Evolutionary conservation across 257 asterid species (phyloP), one percentile per base, ranked within the genome.

Genomic region (Solanum habrochaites): DNA sequence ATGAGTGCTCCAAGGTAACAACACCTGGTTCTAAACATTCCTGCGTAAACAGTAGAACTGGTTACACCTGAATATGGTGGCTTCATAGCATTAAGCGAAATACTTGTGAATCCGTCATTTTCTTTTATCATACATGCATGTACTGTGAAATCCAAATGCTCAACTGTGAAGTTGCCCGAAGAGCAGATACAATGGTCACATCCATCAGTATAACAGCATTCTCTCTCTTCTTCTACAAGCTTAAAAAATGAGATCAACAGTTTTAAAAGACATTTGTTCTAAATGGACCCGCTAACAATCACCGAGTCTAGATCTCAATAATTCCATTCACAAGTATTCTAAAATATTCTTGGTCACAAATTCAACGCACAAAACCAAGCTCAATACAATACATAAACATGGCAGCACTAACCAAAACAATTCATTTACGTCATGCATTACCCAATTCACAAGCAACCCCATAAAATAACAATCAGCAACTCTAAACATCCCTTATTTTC

Each of bases 341-440:
- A 91, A 85, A 92, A 95, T 87, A 94, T 86, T 89, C 86, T 94
- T 94, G 86, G 91, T 90, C 40, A 92, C 37, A 85, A 35, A 85
- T 86, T 86, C 92, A 62, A 92, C 78, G 89, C 91, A n/a, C n/a
- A n/a, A n/a, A 89, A 84, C 93, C 93, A 88, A 95, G 93, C 66
- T 94, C 98, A 4, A 95, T 91, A n/a, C n/a, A n/a, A 90, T 91
- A 95, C 93, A 92, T 93, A 87, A 93, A 89, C 87, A 95, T 95
- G 25, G 94, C 92, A 11, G 98, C 93, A 89, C 98, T 95, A 91
- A 94, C 95, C 92, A 90, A 83, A 89, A 94, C 88, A 92, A 81
- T 91, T 95, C 95, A 83, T 89, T 75, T 35, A 87, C 93, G 89
- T 86, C n/a, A 93, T 78, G 87, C 92, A 75, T 72, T 87, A 25